Evolutionary conservation across 441 rosid species (phyloP), one percentile per base, ranked within the genome.

Genomic region (Bocquillonia castaneifolia): DNA sequence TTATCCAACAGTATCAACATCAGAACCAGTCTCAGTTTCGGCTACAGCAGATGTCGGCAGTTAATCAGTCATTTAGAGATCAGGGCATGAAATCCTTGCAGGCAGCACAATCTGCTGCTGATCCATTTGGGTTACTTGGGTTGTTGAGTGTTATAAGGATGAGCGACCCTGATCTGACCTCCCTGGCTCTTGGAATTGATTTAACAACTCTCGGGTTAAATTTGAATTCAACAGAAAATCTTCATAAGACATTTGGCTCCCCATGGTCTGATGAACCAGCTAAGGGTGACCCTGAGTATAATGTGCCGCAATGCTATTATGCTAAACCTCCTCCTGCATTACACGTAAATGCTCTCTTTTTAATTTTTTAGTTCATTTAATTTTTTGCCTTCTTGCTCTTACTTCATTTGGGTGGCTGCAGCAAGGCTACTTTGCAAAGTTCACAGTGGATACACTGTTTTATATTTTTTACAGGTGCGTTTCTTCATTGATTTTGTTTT

Each of bases 231-330:
- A 60, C 93, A 13, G 98, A 88, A 64, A 85, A 80, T 83, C 96
- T 94, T 73, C 83, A 94, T 50, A 94, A 92, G 83, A 88, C 90
- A 18, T 94, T 94, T 70, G 90, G 86, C 68, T 94, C 99, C 29
- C 99, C 99, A 23, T 94, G 97, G 98, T 86, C 97, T 17, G 96
- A 92, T 55, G 99, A 92, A 59, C 94, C 98, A 9, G 83, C 90
- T 26, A 94, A 92, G 84, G 94, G 83, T 68, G 98, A 92, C 66
- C 94, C 89, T 23, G 97, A 94, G 71, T 94, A 92, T 79, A 81
- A 71, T 34, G 94, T 92, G 74, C 99, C 99, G 3, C 88, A 84
- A 64, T 90, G 98, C 77, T 92, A 92, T 78, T 80, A 85, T 74
- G 83, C 94, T 6, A 88, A 87, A 69, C 85, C 52, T 59, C 89